phyloP scores from a whole-genome alignment of 139 green algal genomes.

The Choricystis sp. region DNA sequence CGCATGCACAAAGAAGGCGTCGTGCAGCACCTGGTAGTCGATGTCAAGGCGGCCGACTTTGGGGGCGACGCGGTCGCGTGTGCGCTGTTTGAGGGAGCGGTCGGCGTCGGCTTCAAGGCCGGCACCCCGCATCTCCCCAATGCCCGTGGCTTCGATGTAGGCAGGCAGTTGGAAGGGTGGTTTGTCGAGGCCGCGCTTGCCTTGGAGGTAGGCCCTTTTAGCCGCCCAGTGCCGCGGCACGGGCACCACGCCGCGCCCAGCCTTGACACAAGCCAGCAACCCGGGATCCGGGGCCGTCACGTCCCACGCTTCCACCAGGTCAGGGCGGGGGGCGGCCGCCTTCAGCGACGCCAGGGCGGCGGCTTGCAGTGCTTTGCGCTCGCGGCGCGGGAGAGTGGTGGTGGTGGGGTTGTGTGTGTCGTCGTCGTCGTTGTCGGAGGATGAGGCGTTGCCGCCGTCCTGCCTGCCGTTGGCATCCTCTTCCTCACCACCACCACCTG shows the following conservation, averaged over 20 bases:
- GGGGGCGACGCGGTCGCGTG: constrained; percentile 53
- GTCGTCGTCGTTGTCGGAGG: too few relatives aligned
- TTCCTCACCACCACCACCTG: too few relatives aligned
- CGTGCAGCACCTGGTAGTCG: constrained; percentile 93
- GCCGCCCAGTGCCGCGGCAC: constrained; percentile 93
- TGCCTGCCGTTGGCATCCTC: too few relatives aligned
- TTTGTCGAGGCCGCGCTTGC: constrained; percentile 98
- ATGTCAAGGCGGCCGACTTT: constrained; percentile 97
- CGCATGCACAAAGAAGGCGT: constrained; percentile 98
- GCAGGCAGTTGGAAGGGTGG: constrained; percentile 91
- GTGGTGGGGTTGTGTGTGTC: too few relatives aligned
- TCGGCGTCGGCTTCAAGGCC: constrained; percentile 70
- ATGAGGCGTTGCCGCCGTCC: too few relatives aligned
- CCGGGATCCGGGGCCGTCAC: constrained; percentile 75
- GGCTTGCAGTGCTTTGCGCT: not conserved
- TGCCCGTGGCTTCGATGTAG: constrained; percentile 94
- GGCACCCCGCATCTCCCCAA: constrained; percentile 81
- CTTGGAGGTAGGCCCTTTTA: constrained; percentile 83
- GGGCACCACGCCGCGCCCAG: constrained; percentile 76
- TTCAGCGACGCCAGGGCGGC: not conserved
- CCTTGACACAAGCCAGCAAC: constrained; percentile 89
- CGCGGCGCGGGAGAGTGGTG: too few relatives aligned
- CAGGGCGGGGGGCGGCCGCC: constrained; percentile 59
- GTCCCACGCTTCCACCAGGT: constrained; percentile 98
- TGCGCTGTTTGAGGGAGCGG: constrained; percentile 74